Evolutionary conservation across 2,329 filamentous ascomycete genomes (phyloP), one percentile per base, ranked within the genome.

Genomic region (Celoporthe dispersa): DNA sequence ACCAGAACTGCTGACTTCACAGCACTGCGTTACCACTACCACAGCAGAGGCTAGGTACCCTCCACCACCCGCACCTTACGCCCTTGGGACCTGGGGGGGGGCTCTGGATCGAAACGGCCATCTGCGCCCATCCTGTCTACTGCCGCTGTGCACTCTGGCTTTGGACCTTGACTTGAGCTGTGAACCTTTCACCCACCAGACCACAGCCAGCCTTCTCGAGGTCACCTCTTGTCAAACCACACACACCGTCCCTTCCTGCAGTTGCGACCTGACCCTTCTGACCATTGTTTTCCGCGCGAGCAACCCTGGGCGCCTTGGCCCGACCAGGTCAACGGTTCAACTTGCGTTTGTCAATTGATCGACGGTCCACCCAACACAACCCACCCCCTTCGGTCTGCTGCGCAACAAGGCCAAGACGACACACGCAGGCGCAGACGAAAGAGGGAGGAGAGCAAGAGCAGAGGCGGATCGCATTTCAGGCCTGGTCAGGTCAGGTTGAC

Each of bases 141-240:
- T 57, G 53, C 53, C 53, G 28, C 53, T 57, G 28, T 61, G 63
- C 63, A 55, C 63, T 66, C 59, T 55, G 57, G 44, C 48, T 48
- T 53, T 31, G 8, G 37, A 44, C 39, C 41, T 33, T 9, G n/a
- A n/a, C 60, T 62, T 39, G 41, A 28, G 19, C 51, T 31, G 8
- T 57, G 53, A 57, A 33, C 53, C 25, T 37, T 37, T 37, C 57
- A 31, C 33, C 57, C 19, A n/a, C 33, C 31, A 35, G 22, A 60
- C 14, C 57, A 31, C 57, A 60, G 57, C 31, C 57, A 64, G 37
- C 41, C 62, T 19, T 31, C 35, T 51, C 44, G 62, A 63, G 25
- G 62, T 44, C 62, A n/a, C 41, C 16, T 51, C 41, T 64, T 64
- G 62, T 53, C 62, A 53, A 53, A 64, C 31, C 63, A 65, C 63